Conservation (phyloP, 345 rosid species). For the Turnera subulata region DNA sequence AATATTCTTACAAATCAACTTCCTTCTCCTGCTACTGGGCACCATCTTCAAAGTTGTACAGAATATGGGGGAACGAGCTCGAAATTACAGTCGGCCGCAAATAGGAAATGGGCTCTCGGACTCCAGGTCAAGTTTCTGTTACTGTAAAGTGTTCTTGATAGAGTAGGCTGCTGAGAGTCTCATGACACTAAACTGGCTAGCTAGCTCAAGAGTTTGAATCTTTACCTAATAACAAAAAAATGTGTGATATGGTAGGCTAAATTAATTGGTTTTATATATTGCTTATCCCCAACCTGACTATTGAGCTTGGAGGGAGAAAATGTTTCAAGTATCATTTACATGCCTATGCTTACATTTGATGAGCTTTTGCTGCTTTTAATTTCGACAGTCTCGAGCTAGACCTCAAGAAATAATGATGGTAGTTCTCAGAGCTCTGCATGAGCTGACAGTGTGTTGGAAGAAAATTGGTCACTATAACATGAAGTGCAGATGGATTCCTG, state of each 20-base stretch:
- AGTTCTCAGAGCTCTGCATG: conserved; percentile 77
- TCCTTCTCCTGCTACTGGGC: conserved; percentile 52
- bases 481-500: conserved; percentile 87
- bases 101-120: conserved; percentile 91
- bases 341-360: neutral
- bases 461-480: conserved; percentile 91
- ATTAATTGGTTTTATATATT: too few species aligned
- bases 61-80: conserved; percentile 67
- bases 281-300: too few species aligned
- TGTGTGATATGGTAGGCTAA: too few species aligned
- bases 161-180: neutral
- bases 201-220: too few species aligned
- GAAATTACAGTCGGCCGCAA: conserved; percentile 50
- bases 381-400: conserved; percentile 68
- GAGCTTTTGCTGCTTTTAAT: conserved; percentile 8
- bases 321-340: neutral
- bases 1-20: conserved; percentile 59
- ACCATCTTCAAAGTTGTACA: conserved; percentile 57
- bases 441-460: conserved; percentile 86
- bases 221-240: too few species aligned
- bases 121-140: conserved; percentile 56
- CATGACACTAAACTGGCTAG: too few species aligned
- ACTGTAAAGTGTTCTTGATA: neutral
- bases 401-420: conserved; percentile 87
- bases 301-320: neutral